Base-by-base conservation (phyloP, 495 filamentous ascomycete species). In the Aspergillus bridgeri region DNA sequence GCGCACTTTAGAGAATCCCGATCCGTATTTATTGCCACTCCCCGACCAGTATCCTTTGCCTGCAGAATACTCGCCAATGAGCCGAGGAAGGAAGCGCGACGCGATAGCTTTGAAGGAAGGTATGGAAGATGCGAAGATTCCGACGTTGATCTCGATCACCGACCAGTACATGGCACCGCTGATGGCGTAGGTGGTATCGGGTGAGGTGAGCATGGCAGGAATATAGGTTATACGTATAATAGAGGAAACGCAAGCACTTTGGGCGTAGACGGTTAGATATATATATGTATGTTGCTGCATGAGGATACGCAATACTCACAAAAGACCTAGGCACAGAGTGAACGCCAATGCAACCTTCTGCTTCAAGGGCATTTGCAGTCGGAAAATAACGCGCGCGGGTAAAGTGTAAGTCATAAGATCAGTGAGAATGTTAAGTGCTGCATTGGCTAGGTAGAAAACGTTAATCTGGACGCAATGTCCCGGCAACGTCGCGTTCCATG, bases 391-490 rank as follows among this genome's bases (percentile, higher is more conserved):
- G 19, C 64, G 68, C 50, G 78, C 62, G 2, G 76, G 75, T 22
- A 88, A 66, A 3, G 74, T 66, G 52, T 86, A 73, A 44, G 82
- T 80, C 57, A 78, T 62, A 0, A 80, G 23, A 59, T 87, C 83
- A 6, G 82, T 73, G 13, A 79, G 38, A 21, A 87, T 79, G 61
- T 80, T 83, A 24, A 86, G 61, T 3, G 65, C 73, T 0, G 79
- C 71, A 48, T 78, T 75, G 55, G 69, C 66, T 51, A 77, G 75
- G 24, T 73, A 79, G 51, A 81, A 69, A 17, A 69, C 60, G 56
- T 79, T 79, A 51, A 76, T 71, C 51, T 78, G 65, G 48, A 83
- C 67, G 63, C 76, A 79, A 54, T 67, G 67, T 22, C 80, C 76
- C 3, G 51, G 42, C 5, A 58, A 54, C 9, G 57, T 62, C 1